A percentile compares a stretch with the other conserved stretches of the same genome.
These are phyloP conservation scores for Talaromyces trachyspermus DNA, from an alignment of 495 filamentous ascomycete genomes.

Conservation along the genomic window DNA sequence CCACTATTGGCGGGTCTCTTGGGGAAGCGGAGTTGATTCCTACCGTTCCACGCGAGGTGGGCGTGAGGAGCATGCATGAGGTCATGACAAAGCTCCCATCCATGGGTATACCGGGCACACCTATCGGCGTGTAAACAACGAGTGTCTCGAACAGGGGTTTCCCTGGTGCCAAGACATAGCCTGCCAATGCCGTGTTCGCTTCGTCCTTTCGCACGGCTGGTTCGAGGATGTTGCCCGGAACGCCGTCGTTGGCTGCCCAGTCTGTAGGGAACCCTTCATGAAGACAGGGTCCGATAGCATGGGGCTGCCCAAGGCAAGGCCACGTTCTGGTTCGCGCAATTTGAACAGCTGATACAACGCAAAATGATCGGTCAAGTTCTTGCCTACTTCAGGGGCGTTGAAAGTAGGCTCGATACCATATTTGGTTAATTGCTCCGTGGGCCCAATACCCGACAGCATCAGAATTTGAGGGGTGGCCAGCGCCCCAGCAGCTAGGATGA, in stretches of 20 bases:
- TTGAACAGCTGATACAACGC: not conserved
- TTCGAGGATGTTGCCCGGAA: not conserved
- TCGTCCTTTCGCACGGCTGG: not conserved
- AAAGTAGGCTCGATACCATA: slow-evolving; percentile 17
- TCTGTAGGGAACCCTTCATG: not conserved
- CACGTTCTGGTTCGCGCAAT: not conserved
- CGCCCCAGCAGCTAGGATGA: slow-evolving; percentile 24
- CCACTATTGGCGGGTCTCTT: slow-evolving; percentile 13
- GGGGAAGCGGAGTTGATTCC: slow-evolving; percentile 15
- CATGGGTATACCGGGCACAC: not conserved
- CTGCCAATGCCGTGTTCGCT: not conserved
- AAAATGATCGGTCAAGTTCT: slow-evolving; percentile 30
- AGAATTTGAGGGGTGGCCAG: slow-evolving; percentile 30
- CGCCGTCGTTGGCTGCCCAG: not conserved
- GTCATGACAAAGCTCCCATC: slow-evolving; percentile 4
- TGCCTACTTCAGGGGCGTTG: slow-evolving; percentile 26
- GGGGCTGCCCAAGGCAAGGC: not conserved
- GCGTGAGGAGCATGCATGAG: slow-evolving; percentile 1
- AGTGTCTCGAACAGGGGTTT: not conserved
- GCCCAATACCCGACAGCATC: slow-evolving; percentile 33
- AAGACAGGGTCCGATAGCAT: not conserved
- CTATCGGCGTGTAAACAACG: not conserved
- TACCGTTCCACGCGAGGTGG: slow-evolving; percentile 13
- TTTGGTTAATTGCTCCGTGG: slow-evolving; percentile 14
- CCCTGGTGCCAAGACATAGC: not conserved